Base-by-base conservation (phyloP, 768 basidiomycete species). In the Scleroderma bovista region DNA sequence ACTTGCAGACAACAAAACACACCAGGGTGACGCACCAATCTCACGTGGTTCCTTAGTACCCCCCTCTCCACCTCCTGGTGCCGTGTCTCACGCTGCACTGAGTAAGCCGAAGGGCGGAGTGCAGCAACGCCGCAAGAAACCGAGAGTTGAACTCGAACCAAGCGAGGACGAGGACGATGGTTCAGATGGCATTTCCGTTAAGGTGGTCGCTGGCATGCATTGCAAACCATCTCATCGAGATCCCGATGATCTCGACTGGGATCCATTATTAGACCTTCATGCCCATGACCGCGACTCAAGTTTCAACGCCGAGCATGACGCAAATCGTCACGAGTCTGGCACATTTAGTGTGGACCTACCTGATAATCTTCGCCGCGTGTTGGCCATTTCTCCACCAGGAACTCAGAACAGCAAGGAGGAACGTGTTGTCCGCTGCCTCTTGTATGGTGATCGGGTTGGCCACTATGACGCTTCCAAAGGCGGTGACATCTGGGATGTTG, bases 401-500 rank as follows among this genome's bases (percentile, higher is more conserved):
- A 66, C 60, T 31, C 73, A 71, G 55, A 59, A 67, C 56, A 72
- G 64, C 54, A 68, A 66, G 12, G 72, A 77, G 55, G 79, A 81
- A 51, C 72, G 69, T 58, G 62, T 89, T 20, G 80, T 83, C 34
- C 75, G 79, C 51, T 71, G 74, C 17, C 66, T 91, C 42, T 57
- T 90, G 33, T 81, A 83, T 59, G 83, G 86, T 29, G 60, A 61
- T 49, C 74, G 79, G 50, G 69, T 70, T 54, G 69, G 64, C 37
- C 75, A 78, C 59, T 86, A 86, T 61, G 78, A 88, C 52, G 72
- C 81, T 13, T 68, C 60, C 45, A 83, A 74, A 62, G 86, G 86
- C 16, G 86, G 84, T 3, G 79, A 84, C 50, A 79, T 89, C 50
- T 89, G 87, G 87, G 82, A 79, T 57, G 79, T 79, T 37, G 88